Base-by-base conservation (phyloP, 768 basidiomycete genomes). In the Pleurotus citrinopileatus region DNA sequence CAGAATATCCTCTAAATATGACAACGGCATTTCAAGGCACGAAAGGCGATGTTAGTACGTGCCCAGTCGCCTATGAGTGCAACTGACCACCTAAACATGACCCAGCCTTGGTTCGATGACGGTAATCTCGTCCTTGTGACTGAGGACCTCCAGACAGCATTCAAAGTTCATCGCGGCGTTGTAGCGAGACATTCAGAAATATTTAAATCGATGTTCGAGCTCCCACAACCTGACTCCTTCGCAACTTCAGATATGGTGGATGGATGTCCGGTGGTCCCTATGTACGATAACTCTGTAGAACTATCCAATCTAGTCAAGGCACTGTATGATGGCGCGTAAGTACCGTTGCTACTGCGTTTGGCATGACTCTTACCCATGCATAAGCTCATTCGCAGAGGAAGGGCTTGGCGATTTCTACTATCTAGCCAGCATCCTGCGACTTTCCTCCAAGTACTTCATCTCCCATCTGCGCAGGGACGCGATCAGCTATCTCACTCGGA, bases 371-470 rank as follows among this genome's bases (percentile, higher is more conserved):
- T 46, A 13, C 45, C 23, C 38, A 28, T 9, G n/a, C 25, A 22
- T 12, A 38, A 76, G 75, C n/a, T 60, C 61, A 3, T 78, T 78
- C 42, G 56, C 67, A 26, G 72, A 73, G 54, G 61, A 65, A 27
- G 69, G 64, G 23, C 67, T 76, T 36, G 69, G 75, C n/a, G 79
- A 83, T 57, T 84, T 84, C 63, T 78, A 76, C 57, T 70, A 77
- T 56, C 65, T 81, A n/a, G 77, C 81, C 27, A 79, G 81, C 4
- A 77, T 84, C 37, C 67, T 86, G 13, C 81, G 83, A 17, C 67
- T 86, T 10, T 63, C 82, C 9, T 82, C 78, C 26, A 86, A 86
- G 58, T 86, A 86, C 53, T 78, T 83, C 60, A 76, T 84, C 28
- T 60, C 67, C 4, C 72, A 75, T 46, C 72, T 84, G 4, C 78